Evolutionary conservation across 2,329 filamentous ascomycete species (phyloP).

Genomic region (Reticulascus tulasneorum): DNA sequence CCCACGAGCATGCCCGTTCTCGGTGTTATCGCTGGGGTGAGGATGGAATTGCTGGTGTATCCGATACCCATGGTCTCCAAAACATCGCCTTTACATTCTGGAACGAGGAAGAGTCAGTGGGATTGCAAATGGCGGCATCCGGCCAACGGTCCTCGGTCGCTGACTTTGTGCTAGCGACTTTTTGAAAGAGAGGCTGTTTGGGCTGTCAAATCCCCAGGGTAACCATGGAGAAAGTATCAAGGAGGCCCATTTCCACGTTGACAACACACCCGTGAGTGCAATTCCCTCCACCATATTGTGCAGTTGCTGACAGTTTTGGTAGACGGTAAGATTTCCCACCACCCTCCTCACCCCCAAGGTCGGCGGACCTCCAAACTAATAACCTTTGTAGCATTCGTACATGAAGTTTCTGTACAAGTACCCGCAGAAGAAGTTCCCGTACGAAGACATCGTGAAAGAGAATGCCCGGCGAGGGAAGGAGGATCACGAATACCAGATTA

Average conservation of each 20-base stretch:
- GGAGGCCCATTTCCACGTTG: constrained; percentile 92
- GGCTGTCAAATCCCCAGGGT: constrained; percentile 91
- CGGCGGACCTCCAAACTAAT: constrained; percentile 11
- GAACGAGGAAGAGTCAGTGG: constrained; percentile 90
- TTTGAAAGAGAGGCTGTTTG: constrained; percentile 91
- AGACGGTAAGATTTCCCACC: constrained; percentile 11
- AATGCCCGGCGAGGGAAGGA: constrained; percentile 72
- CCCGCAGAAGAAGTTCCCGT: constrained; percentile 86
- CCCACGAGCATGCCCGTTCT: constrained; percentile 85
- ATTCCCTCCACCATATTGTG: neutral
- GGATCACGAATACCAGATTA: constrained; percentile 86
- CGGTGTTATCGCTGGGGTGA: constrained; percentile 93
- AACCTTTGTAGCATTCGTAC: constrained; percentile 76
- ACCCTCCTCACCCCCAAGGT: neutral
- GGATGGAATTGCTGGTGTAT: constrained; percentile 93
- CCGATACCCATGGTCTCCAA: constrained; percentile 81
- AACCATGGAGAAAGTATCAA: constrained; percentile 98
- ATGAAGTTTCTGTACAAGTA: constrained; percentile 99
- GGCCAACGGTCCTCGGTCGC: constrained; percentile 15
- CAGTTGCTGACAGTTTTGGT: constrained; percentile 2
- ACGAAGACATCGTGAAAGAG: constrained; percentile 80
- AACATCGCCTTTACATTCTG: constrained; percentile 96
- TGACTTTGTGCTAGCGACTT: constrained; percentile 64
- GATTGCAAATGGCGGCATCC: no score
- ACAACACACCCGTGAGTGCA: constrained; percentile 72